Percentiles rank a stretch among this genome's conserved stretches.
Evolutionary conservation across 371 early-diverging fungal species (phyloP).

Genomic region (Syncephalis fuscata): DNA sequence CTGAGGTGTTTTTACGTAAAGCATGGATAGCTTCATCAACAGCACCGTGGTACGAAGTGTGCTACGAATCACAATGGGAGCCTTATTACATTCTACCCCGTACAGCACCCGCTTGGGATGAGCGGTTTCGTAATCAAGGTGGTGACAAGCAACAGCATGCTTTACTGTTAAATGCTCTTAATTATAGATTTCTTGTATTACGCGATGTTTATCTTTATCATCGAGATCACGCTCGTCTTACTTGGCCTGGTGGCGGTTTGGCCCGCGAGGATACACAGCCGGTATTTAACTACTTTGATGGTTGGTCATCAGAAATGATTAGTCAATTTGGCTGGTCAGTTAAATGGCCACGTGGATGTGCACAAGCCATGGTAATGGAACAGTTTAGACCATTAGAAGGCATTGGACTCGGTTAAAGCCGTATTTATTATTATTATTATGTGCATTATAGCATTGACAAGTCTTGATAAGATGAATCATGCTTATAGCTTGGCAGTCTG

Average conservation of each 20-base stretch:
- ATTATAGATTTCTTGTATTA: slow-evolving; percentile 27
- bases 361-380: slow-evolving; percentile 9
- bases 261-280: slow-evolving; percentile 19
- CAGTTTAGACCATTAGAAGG: slow-evolving; percentile 2
- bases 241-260: slow-evolving; percentile 37
- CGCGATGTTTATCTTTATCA: slow-evolving; percentile 34
- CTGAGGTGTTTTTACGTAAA: slow-evolving; percentile 14
- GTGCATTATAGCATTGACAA: too few species aligned
- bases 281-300: slow-evolving; percentile 31
- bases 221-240: slow-evolving; percentile 32
- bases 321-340: slow-evolving; percentile 23
- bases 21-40: slow-evolving; percentile 9
- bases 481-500: too few species aligned
- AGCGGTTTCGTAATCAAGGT: slow-evolving; percentile 40
- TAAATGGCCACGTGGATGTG: slow-evolving; percentile 40
- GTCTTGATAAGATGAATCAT: too few species aligned
- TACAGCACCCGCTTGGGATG: slow-evolving; percentile 32
- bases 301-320: slow-evolving; percentile 28
- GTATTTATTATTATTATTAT: too few species aligned
- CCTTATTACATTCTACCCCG: slow-evolving; percentile 37
- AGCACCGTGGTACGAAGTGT: slow-evolving; percentile 30
- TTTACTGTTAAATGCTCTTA: slow-evolving; percentile 33
- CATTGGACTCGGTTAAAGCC: too few species aligned
- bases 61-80: slow-evolving; percentile 54
- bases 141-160: slow-evolving; percentile 51